Conservation (phyloP, 2,329 filamentous ascomycete species). For the Leptographium galeiforme region DNA sequence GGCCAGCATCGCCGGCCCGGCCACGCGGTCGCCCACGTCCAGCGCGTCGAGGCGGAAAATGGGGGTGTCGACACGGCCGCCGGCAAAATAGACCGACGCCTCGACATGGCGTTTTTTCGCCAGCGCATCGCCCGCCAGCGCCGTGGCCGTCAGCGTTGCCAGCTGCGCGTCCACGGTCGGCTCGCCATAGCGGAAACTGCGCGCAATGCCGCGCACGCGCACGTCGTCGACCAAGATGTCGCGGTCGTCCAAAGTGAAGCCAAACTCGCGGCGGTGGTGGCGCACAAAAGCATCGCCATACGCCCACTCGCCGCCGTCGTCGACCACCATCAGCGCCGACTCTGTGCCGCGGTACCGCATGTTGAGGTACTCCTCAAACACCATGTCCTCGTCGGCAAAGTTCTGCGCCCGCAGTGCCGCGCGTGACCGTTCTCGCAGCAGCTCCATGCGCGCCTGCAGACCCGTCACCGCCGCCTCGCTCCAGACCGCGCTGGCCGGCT, state of each 20-base stretch:
- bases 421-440: constrained; percentile 54
- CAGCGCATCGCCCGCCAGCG: constrained; percentile 56
- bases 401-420: constrained; percentile 23
- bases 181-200: too few relatives aligned
- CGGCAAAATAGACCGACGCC: neutral
- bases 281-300: constrained; percentile 54
- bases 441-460: constrained; percentile 55
- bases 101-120: neutral
- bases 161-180: constrained; percentile 21
- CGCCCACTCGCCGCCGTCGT: constrained; percentile 30
- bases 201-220: constrained; percentile 54
- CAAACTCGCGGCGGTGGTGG: constrained; percentile 59
- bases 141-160: constrained; percentile 58
- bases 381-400: constrained; percentile 48
- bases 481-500: constrained; percentile 49
- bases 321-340: constrained; percentile 64
- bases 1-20: constrained; percentile 52
- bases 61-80: constrained; percentile 34
- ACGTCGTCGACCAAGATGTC: constrained; percentile 64
- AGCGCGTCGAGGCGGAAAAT: constrained; percentile 56
- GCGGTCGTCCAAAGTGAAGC: constrained; percentile 54
- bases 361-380: constrained; percentile 83
- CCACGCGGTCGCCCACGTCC: constrained; percentile 37
- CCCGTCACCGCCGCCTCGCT: neutral
- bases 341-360: constrained; percentile 86